Conservation (phyloP, 2,329 filamentous ascomycete genomes). For the Penicillium sp. region DNA sequence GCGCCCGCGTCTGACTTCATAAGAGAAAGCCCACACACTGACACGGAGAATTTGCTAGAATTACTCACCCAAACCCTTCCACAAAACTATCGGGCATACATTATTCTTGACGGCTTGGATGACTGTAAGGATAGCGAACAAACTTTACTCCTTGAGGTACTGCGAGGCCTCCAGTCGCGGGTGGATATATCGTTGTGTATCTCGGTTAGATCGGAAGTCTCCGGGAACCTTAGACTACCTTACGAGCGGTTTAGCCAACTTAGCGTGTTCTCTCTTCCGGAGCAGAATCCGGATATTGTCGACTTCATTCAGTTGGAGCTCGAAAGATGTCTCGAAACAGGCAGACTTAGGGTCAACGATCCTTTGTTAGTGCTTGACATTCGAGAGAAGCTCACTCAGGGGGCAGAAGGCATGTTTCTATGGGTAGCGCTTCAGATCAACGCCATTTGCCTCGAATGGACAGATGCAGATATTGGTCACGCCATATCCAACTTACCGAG, state of each 20-base stretch:
- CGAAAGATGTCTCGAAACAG: no score
- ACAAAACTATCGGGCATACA: background rate
- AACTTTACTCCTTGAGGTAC: no score
- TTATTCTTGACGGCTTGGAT: background rate
- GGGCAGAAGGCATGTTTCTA: background rate
- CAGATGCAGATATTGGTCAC: background rate
- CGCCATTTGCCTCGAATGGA: background rate
- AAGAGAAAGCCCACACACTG: background rate
- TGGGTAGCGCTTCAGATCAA: conserved; percentile 2
- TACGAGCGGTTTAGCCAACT: no score
- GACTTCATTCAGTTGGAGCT: no score
- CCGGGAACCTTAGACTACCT: no score
- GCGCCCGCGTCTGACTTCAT: background rate
- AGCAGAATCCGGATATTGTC: no score
- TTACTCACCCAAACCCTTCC: background rate
- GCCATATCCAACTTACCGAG: background rate
- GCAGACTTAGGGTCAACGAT: background rate
- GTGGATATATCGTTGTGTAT: no score
- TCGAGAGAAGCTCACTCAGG: background rate
- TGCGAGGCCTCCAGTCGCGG: no score
- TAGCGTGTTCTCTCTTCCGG: no score
- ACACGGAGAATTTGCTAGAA: background rate
- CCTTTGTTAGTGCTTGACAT: background rate
- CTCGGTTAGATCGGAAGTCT: no score
- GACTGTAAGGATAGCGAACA: background rate